Evolutionary conservation across 2,329 filamentous ascomycete genomes (phyloP), one percentile per base, ranked within the genome.

Genomic region (Pyrenochaeta sp.): DNA sequence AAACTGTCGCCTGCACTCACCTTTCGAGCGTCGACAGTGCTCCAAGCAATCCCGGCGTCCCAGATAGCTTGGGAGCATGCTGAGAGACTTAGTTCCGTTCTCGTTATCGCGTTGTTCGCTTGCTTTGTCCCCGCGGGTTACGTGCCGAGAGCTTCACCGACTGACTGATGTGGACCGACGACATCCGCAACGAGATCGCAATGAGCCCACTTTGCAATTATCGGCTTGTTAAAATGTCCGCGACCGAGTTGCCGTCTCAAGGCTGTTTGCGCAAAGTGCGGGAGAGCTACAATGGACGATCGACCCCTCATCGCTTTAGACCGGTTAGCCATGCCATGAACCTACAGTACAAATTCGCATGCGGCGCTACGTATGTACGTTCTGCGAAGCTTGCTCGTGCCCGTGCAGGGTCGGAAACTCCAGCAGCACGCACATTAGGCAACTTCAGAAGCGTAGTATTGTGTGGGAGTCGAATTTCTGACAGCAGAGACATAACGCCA

Each of bases 141-240:
- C 63, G 59, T 63, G 68, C 62, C 68, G 65, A 71, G 57, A 62
- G 56, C 66, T 71, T 72, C 72, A 72, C 72, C 72, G 72, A 72
- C 72, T 69, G 47, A 61, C 54, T 54, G 52, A 58, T 56, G 62
- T 63, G 59, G 62, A 64, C 68, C 70, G 64, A 64, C 59, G 61
- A 52, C 66, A 67, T 66, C 68, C 66, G 67, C 66, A 65, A 64
- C 61, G 61, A 64, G 58, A 63, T 69, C 52, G 59, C 62, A 61
- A 54, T 40, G 61, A 57, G 60, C 59, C 56, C 52, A 61, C 49
- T 52, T 54, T 60, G 64, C 54, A 48, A 57, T 55, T 59, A 67
- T 55, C 44, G 56, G 42, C 56, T 62, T 64, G 58, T 58, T 52
- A 56, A 48, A 58, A 61, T 55, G 51, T 59, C 56, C 58, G 68